A percentile compares a stretch with the other conserved stretches of the same genome.
phyloP scores from a whole-genome alignment of 192 early-diverging fungal species.

The Phlyctochytrium arcticum region DNA sequence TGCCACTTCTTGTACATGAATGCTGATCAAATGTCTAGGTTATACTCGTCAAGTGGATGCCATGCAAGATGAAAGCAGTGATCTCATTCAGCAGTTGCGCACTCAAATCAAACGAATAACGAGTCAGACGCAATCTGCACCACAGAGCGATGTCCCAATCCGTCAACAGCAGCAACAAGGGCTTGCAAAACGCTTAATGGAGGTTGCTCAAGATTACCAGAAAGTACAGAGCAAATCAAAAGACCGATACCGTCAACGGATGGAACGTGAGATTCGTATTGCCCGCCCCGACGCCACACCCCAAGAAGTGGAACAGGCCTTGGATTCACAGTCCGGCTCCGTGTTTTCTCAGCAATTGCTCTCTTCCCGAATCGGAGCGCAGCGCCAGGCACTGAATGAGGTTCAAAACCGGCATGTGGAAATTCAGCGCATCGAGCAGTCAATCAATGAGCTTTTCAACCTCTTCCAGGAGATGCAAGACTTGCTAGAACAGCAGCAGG shows the following conservation, averaged over 20 bases:
- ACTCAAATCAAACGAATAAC: slow-evolving; percentile 20
- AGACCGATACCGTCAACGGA: slow-evolving; percentile 39
- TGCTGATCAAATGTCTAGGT: slow-evolving; percentile 4
- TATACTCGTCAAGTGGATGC: slow-evolving; percentile 28
- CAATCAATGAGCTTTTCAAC: slow-evolving; percentile 50
- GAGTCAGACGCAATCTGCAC: slow-evolving; percentile 21
- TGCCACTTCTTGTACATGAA: background rate
- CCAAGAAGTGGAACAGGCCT: slow-evolving; percentile 53
- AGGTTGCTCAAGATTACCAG: slow-evolving; percentile 39
- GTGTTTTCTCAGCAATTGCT: slow-evolving; percentile 61
- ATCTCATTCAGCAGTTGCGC: slow-evolving; percentile 24
- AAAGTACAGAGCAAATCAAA: slow-evolving; percentile 35
- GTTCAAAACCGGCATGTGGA: slow-evolving; percentile 63
- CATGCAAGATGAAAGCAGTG: slow-evolving; percentile 25
- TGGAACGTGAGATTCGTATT: slow-evolving; percentile 51
- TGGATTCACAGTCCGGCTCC: slow-evolving; percentile 42
- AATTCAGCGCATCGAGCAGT: slow-evolving; percentile 50
- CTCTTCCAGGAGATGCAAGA: slow-evolving; percentile 66
- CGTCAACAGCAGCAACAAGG: slow-evolving; percentile 36
- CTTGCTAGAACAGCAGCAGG: slow-evolving; percentile 52
- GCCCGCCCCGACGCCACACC: slow-evolving; percentile 55
- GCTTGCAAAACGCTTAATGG: slow-evolving; percentile 38
- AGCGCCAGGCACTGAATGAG: slow-evolving; percentile 50
- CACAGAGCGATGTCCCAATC: slow-evolving; percentile 17
- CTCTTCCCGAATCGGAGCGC: slow-evolving; percentile 42